A percentile compares a stretch with the other conserved stretches of the same genome.
Conservation (phyloP, 495 filamentous ascomycete genomes). For the Bacidia rubella region DNA sequence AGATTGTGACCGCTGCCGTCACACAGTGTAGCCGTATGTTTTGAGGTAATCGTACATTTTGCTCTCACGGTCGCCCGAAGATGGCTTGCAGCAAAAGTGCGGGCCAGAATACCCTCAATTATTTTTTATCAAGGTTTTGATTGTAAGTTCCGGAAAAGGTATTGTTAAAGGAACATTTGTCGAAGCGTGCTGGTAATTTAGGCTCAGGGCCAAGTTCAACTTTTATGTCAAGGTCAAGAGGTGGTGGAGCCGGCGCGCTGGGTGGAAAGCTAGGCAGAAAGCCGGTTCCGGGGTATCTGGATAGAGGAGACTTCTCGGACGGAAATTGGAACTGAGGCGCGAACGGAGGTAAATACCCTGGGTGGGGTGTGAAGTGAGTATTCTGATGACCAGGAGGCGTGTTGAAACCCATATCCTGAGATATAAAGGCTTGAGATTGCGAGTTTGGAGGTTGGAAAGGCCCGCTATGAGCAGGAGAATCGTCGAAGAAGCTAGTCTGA, state of each 20-base stretch:
- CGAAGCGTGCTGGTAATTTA: constrained; percentile 1
- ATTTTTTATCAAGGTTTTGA: constrained; percentile 1
- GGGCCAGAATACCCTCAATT: too few relatives aligned
- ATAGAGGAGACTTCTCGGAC: background rate
- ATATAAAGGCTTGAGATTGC: constrained; percentile 5
- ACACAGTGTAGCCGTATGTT: too few relatives aligned
- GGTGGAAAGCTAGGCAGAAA: constrained; percentile 1
- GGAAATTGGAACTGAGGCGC: constrained; percentile 2
- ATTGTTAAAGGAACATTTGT: constrained; percentile 3
- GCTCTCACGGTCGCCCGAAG: too few relatives aligned
- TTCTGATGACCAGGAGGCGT: background rate
- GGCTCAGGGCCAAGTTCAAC: constrained; percentile 4
- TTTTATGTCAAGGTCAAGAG: constrained; percentile 4
- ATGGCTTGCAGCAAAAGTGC: too few relatives aligned
- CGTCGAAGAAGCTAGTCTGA: constrained; percentile 16
- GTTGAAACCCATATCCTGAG: background rate
- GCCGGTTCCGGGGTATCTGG: background rate
- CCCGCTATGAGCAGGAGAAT: constrained; percentile 10
- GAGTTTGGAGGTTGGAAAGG: constrained; percentile 7
- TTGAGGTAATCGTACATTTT: too few relatives aligned
- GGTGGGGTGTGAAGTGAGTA: constrained; percentile 1
- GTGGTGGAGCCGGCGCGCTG: background rate
- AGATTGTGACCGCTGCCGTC: too few relatives aligned
- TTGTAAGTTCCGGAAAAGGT: background rate
- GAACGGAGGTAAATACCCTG: constrained; percentile 2